Base-by-base conservation (phyloP, 2,329 filamentous ascomycete species). In the Ceratocystis huliohia region DNA sequence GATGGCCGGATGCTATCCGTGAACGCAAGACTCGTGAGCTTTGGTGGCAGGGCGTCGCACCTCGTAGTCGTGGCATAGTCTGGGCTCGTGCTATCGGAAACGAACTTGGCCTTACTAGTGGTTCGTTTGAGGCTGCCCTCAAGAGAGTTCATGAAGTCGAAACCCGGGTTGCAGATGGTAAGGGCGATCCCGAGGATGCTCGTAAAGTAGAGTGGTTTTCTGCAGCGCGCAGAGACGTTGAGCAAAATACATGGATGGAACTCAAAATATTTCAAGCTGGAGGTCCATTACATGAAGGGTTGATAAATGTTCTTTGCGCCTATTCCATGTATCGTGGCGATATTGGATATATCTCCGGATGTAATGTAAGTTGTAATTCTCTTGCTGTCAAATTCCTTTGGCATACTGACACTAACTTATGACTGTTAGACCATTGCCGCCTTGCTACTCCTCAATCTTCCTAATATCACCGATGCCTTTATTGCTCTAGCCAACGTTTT, bases 301-400 rank as follows among this genome's bases (percentile, higher is more conserved):
- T 94, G 37, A 78, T 88, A 20, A 85, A 93, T 72, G 84, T 94
- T 8, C 79, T 93, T 68, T 85, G 85, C 71, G 90, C 89, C 5
- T 93, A 93, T 74, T 81, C 86, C 65, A 88, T 91, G 83, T 94
- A 94, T 75, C 82, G 89, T 68, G 87, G 85, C 70, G 89, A 94
- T 73, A 88, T 93, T 71, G 88, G 89, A 69, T 91, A 91, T 72
- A 81, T 89, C 67, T 80, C 82, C 69, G 88, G 88, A 65, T 88
- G 87, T 70, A 88, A 91, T 73, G 86, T 89, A 75, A 80, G 87
- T 80, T 30, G 28, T 20, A 17, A 8, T 37, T 25, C 28, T 15
- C 37, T 8, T 56, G 17, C 64, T 64, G 56, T 50, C 41, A 8
- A 22, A n/a, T 3, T 15, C 22, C 63, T 46, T 70, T 72, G 69